These are phyloP conservation scores for Myotisia sp. DNA, from an alignment of 2,329 filamentous ascomycete species.

Conservation along the genomic window DNA sequence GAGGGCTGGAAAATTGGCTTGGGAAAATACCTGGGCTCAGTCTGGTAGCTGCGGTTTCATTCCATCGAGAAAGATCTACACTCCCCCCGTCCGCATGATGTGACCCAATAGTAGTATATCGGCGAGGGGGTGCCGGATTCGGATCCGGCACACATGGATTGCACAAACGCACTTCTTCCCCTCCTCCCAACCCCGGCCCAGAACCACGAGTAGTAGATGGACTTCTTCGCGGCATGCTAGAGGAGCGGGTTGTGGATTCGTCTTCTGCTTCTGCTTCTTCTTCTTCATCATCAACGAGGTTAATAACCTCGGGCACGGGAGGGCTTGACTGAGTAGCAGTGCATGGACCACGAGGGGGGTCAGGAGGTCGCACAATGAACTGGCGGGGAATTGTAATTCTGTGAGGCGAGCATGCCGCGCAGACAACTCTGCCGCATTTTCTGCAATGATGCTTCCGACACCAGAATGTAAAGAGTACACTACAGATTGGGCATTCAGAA, in stretches of 20 bases:
- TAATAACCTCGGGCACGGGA: conserved; percentile 33
- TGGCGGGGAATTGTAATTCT: conserved; percentile 87
- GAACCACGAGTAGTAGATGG: conserved; percentile 14
- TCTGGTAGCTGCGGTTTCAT: no score
- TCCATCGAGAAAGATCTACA: no score
- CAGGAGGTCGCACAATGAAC: conserved; percentile 73
- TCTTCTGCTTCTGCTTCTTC: no score
- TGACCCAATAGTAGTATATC: no score
- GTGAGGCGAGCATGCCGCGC: conserved; percentile 78
- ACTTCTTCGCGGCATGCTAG: not conserved
- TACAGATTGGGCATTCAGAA: conserved; percentile 71
- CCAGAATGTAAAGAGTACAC: conserved; percentile 65
- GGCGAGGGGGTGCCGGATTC: conserved; percentile 41
- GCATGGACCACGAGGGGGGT: conserved; percentile 28
- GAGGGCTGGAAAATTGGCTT: no score
- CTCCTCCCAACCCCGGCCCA: conserved; percentile 45
- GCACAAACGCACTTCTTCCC: conserved; percentile 55
- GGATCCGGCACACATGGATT: conserved; percentile 61
- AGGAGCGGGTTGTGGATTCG: not conserved
- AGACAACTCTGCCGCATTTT: conserved; percentile 91
- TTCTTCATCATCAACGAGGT: conserved; percentile 31
- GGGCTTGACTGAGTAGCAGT: conserved; percentile 29
- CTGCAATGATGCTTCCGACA: conserved; percentile 88
- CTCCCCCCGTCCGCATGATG: no score
- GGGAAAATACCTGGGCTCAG: no score